These are phyloP conservation scores for Alternaria burnsii DNA, from an alignment of 2,329 filamentous ascomycete genomes.

Conservation along the genomic window DNA sequence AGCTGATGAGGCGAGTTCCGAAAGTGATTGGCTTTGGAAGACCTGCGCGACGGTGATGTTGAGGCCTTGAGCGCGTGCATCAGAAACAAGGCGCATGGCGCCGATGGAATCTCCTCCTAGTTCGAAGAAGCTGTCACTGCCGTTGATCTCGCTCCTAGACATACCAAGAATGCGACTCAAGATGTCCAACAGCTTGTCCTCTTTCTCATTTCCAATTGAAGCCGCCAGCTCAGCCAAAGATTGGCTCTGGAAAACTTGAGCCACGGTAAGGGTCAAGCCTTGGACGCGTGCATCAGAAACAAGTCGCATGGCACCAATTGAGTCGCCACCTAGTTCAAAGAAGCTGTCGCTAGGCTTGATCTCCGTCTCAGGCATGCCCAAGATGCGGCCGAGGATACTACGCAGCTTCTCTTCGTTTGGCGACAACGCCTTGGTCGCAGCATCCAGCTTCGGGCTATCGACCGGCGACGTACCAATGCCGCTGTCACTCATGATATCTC, in stretches of 20 bases:
- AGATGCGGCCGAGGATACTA: constrained; percentile 35
- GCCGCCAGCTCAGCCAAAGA: constrained; percentile 63
- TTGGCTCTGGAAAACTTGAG: constrained; percentile 55
- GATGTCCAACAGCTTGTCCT: constrained; percentile 39
- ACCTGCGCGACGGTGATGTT: constrained; percentile 55
- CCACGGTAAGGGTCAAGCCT: constrained; percentile 52
- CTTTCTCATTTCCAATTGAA: constrained; percentile 50
- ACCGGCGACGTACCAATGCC: constrained; percentile 24
- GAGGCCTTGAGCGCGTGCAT: constrained; percentile 48
- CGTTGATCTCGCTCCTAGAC: constrained; percentile 45
- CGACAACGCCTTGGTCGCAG: constrained; percentile 22
- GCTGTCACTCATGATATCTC: constrained; percentile 34
- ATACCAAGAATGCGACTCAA: constrained; percentile 44
- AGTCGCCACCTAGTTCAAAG: constrained; percentile 58
- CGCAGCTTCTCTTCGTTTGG: constrained; percentile 39
- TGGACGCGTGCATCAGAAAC: constrained; percentile 50
- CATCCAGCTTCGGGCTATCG: constrained; percentile 10
- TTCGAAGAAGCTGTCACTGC: constrained; percentile 55
- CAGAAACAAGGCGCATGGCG: constrained; percentile 57
- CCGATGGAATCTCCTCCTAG: constrained; percentile 58
- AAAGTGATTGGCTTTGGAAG: constrained; percentile 55
- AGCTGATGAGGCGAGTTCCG: constrained; percentile 38
- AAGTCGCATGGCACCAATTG: constrained; percentile 57
- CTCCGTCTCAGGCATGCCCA: constrained; percentile 37
- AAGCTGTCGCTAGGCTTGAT: constrained; percentile 55